These are phyloP conservation scores for Aulographum hederae DNA, from an alignment of 2,329 filamentous ascomycete species.

Conservation along the genomic window DNA sequence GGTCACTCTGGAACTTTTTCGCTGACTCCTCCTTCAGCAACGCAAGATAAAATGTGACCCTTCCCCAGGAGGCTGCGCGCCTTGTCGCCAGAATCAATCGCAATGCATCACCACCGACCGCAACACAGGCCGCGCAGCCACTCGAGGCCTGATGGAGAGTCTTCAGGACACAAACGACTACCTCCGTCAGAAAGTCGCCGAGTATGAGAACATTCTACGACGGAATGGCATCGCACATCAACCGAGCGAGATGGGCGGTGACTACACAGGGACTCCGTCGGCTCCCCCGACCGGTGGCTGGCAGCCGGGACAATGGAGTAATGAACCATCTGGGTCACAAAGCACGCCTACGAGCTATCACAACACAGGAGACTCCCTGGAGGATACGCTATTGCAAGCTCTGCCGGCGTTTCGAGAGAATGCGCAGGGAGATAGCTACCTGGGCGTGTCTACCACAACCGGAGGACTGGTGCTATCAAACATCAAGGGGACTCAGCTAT, in stretches of 20 bases:
- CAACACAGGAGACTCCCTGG: too few species aligned
- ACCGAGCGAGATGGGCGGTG: not conserved
- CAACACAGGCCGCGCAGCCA: constrained; percentile 64
- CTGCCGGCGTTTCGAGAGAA: constrained; percentile 27
- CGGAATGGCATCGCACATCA: constrained; percentile 1
- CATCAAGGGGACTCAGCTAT: constrained; percentile 58
- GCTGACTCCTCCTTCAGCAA: constrained; percentile 40
- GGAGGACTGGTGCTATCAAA: constrained; percentile 47
- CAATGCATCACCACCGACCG: constrained; percentile 75
- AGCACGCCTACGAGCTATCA: too few species aligned
- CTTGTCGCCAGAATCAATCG: constrained; percentile 57
- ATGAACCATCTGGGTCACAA: too few species aligned
- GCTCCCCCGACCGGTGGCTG: too few species aligned
- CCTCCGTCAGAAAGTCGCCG: constrained; percentile 45
- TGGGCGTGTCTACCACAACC: constrained; percentile 45
- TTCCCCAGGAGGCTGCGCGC: constrained; percentile 61
- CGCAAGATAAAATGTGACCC: constrained; percentile 81
- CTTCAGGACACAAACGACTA: constrained; percentile 55
- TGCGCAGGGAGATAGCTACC: constrained; percentile 39
- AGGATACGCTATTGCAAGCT: constrained; percentile 9
- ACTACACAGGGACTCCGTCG: too few species aligned
- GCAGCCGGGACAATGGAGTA: too few species aligned
- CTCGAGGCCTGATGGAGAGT: constrained; percentile 59
- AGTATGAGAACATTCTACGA: constrained; percentile 17
- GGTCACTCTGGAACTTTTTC: too few species aligned